Conservation (phyloP, 1,139 yeast species). For the Kurtzmaniella quercitrusa region DNA sequence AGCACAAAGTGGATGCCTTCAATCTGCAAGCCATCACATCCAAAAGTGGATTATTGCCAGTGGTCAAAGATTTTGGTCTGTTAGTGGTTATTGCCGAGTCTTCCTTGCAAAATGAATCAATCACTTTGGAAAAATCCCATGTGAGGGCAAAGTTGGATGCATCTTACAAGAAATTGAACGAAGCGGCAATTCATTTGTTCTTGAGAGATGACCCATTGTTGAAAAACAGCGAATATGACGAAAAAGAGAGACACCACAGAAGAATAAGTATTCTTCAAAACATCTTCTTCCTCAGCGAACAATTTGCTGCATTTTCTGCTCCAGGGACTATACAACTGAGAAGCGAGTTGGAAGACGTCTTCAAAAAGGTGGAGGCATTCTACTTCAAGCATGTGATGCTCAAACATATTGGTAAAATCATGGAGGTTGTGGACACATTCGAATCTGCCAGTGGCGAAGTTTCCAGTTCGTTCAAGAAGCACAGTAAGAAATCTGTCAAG, state of each 20-base stretch:
- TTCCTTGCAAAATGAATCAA: slow-evolving; percentile 18
- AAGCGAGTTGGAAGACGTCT: slow-evolving; percentile 43
- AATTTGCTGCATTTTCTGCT: slow-evolving; percentile 31
- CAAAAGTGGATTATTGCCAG: slow-evolving; percentile 36
- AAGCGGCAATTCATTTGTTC: slow-evolving; percentile 34
- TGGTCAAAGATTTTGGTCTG: slow-evolving; percentile 31
- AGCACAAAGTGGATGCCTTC: slow-evolving; percentile 49
- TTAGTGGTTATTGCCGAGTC: slow-evolving; percentile 33
- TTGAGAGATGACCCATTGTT: slow-evolving; percentile 41
- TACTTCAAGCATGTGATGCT: slow-evolving; percentile 46
- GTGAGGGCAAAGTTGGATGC: slow-evolving; percentile 35
- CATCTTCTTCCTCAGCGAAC: slow-evolving; percentile 54
- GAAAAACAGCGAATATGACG: slow-evolving; percentile 46
- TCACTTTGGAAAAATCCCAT: slow-evolving; percentile 17
- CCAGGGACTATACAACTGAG: slow-evolving; percentile 34
- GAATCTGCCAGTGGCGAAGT: slow-evolving; percentile 44
- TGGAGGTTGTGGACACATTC: slow-evolving; percentile 63
- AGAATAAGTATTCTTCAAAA: slow-evolving; percentile 63
- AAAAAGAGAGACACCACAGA: slow-evolving; percentile 54
- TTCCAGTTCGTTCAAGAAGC: slow-evolving; percentile 50
- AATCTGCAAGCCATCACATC: slow-evolving; percentile 46
- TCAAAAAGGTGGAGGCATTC: slow-evolving; percentile 36
- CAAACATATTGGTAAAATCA: slow-evolving; percentile 54
- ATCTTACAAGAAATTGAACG: slow-evolving; percentile 37
- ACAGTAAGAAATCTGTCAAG: slow-evolving; percentile 54